phyloP scores from a whole-genome alignment of 495 filamentous ascomycete species.

The Penicillium psychrofluorescens region DNA sequence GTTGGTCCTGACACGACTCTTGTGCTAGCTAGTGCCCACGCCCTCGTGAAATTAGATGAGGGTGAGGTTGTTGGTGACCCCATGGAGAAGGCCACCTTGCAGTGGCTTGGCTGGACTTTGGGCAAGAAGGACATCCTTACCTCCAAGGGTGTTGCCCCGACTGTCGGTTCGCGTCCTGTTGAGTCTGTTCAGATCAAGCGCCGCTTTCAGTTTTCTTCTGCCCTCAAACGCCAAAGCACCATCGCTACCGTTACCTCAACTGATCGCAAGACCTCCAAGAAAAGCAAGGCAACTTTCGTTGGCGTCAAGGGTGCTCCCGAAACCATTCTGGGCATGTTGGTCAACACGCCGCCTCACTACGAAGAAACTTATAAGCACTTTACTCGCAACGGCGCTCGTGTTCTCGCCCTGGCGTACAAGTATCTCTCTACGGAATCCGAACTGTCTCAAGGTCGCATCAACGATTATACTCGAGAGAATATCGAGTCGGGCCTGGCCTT shows the following conservation, averaged over 20 bases:
- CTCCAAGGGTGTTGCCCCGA: slow-evolving; percentile 36
- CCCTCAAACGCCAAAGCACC: slow-evolving; percentile 91
- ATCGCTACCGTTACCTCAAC: slow-evolving; percentile 70
- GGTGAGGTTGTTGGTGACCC: slow-evolving; percentile 96
- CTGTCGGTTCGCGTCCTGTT: slow-evolving; percentile 34
- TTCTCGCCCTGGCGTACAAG: slow-evolving; percentile 90
- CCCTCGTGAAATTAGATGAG: slow-evolving; percentile 91
- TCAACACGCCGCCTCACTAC: slow-evolving; percentile 75
- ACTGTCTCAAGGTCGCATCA: slow-evolving; percentile 74
- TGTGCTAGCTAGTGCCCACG: slow-evolving; percentile 91
- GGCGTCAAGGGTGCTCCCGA: slow-evolving; percentile 96
- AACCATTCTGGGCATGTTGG: slow-evolving; percentile 88
- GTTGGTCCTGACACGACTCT: slow-evolving; percentile 77
- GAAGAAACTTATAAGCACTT: slow-evolving; percentile 99
- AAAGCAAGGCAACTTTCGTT: slow-evolving; percentile 74
- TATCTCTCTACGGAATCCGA: slow-evolving; percentile 75
- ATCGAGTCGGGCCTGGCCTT: slow-evolving; percentile 80
- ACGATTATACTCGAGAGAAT: slow-evolving; percentile 86
- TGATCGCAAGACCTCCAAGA: slow-evolving; percentile 63
- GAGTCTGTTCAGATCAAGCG: slow-evolving; percentile 85
- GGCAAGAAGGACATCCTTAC: slow-evolving; percentile 77
- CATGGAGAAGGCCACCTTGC: slow-evolving; percentile 95
- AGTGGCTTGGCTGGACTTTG: slow-evolving; percentile 82
- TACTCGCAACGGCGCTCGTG: slow-evolving; percentile 87
- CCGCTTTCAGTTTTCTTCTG: slow-evolving; percentile 96